Percentiles rank a stretch among this genome's conserved stretches.
phyloP scores from a whole-genome alignment of 768 basidiomycete species.

The Daedalea quercina region DNA sequence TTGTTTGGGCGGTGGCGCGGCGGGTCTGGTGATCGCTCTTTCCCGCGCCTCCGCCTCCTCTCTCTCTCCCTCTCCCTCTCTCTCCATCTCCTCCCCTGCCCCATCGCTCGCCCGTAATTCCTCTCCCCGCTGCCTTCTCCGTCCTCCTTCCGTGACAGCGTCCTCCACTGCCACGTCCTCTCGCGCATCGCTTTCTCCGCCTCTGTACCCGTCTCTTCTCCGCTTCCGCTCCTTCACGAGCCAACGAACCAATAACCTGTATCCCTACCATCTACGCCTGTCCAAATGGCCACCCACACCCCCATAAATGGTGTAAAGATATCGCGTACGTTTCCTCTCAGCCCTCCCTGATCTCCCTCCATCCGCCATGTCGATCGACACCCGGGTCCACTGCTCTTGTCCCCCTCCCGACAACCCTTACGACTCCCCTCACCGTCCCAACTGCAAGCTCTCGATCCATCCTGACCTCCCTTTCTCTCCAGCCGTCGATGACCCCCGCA shows the following conservation, averaged over 20 bases:
- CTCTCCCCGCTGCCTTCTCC: background rate
- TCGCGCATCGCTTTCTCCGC: background rate
- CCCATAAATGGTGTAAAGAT: constrained; percentile 88
- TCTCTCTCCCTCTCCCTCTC: constrained; percentile 1
- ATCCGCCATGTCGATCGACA: background rate
- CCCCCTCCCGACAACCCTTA: background rate
- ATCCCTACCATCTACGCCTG: constrained; percentile 16
- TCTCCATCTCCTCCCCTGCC: constrained; percentile 4
- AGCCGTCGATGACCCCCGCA: constrained; percentile 95
- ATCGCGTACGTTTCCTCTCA: constrained; percentile 53
- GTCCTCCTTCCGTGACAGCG: background rate
- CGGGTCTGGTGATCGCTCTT: constrained; percentile 7
- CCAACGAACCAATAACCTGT: constrained; percentile 12
- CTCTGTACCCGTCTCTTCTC: background rate
- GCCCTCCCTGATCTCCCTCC: constrained; percentile 20
- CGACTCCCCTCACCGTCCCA: constrained; percentile 1
- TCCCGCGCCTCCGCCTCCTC: constrained; percentile 8
- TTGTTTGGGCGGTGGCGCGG: constrained; percentile 10
- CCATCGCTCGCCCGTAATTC: constrained; percentile 1
- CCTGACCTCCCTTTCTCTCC: constrained; percentile 17
- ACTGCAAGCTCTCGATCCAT: constrained; percentile 11
- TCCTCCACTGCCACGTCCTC: background rate
- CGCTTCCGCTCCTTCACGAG: constrained; percentile 7
- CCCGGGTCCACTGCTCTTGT: background rate
- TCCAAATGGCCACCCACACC: constrained; percentile 62